phyloP scores from a whole-genome alignment of 345 rosid species.

The Brassica nigra region DNA sequence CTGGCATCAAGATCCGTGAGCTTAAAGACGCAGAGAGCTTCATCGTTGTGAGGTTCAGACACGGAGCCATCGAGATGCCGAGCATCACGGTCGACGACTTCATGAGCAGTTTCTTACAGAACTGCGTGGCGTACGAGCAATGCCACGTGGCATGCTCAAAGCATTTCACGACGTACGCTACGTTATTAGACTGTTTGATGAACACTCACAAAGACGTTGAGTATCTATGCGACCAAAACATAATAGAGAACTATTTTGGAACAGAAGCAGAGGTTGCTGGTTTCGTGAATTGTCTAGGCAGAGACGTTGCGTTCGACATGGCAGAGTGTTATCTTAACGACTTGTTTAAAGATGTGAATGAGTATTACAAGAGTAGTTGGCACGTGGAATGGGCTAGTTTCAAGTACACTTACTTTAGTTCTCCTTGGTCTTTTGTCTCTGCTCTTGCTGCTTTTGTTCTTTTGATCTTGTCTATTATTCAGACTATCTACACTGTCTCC shows the following conservation, averaged over 20 bases:
- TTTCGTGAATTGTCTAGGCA: constrained; percentile 63
- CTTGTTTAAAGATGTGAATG: constrained; percentile 59
- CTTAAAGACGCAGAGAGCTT: constrained; percentile 48
- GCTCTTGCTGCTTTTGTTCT: constrained; percentile 70
- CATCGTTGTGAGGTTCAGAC: constrained; percentile 54
- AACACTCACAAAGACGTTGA: constrained; percentile 64
- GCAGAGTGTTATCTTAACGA: constrained; percentile 51
- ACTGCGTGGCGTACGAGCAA: constrained; percentile 86
- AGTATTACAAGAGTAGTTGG: constrained; percentile 54
- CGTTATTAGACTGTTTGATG: constrained; percentile 63
- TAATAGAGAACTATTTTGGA: constrained; percentile 70
- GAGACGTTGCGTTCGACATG: constrained; percentile 72
- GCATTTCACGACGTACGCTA: constrained; percentile 73
- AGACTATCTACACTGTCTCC: constrained; percentile 52
- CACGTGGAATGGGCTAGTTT: constrained; percentile 71
- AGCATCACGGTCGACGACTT: constrained; percentile 67
- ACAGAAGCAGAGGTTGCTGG: constrained; percentile 63
- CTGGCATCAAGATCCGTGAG: constrained; percentile 55
- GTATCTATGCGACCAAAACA: constrained; percentile 55
- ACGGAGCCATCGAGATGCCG: constrained; percentile 73
- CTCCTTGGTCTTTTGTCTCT: constrained; percentile 85
- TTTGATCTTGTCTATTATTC: constrained; percentile 55
- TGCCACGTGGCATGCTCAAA: constrained; percentile 58
- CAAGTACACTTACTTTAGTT: constrained; percentile 66
- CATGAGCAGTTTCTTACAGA: constrained; percentile 63